Base-by-base conservation (phyloP, 2,329 filamentous ascomycete genomes). In the Periconia sp. region DNA sequence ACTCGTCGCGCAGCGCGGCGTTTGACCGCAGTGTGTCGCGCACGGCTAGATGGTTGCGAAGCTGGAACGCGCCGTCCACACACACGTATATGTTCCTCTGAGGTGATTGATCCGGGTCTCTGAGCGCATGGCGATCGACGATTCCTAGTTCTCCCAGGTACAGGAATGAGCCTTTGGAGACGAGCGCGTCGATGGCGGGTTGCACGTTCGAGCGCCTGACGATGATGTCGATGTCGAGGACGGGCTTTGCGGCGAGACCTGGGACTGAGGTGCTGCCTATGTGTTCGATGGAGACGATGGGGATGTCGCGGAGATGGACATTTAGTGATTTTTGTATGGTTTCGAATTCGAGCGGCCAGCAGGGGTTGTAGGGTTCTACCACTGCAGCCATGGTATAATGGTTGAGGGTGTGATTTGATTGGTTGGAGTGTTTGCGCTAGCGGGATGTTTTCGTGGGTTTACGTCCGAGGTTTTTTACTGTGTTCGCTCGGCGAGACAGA, bases 21-120 rank as follows among this genome's bases (percentile, higher is more conserved):
- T 73, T 54, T 3, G 45, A 23, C 4, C 61, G 47, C 15, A 74
- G 55, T 3, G 68, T 60, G 32, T 69, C 59, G n/a, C 70, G 64
- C 16, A 74, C 32, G 26, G 53, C 66, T 10, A 71, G 53, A 48
- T 74, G 70, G 40, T 73, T 73, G n/a, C 63, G 57, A 13, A 69
- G 54, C 18, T 63, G 52, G 8, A 59, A 39, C 19, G 62, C 61
- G 2, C 62, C 66, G 10, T 71, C 61, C 8, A 72, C 45, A 28
- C 64, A 66, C 0, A 73, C 51, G 48, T 72, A 74, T 4, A 70
- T 57, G 44, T 73, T 72, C 30, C 66, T 52, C 3, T 21, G 31
- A 5, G 56, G 44, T 7, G 49, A 23, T n/a, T 58, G 59, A 18
- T 59, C 58, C 16, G 64, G 65, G 33, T 68, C 56, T 30, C 63